Percentiles rank a stretch among this genome's conserved stretches.
These are phyloP conservation scores for Priceomyces fermenticarens DNA, from an alignment of 805 yeast genomes.

Conservation along the genomic window DNA sequence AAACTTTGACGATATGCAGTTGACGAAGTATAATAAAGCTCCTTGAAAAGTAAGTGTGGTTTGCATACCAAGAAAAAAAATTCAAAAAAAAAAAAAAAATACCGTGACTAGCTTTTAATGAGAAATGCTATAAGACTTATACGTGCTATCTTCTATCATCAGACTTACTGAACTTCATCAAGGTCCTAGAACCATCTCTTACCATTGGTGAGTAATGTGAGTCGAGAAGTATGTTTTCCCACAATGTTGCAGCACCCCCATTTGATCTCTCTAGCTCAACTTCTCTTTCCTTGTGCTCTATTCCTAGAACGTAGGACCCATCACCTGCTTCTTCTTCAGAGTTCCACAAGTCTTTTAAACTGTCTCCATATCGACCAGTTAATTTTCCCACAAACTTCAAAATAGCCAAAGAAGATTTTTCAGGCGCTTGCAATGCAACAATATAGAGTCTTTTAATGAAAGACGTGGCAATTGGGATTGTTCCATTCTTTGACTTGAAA, in stretches of 20 bases:
- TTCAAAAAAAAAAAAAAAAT: no score
- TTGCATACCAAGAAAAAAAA: no score
- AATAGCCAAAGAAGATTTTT: constrained; percentile 76
- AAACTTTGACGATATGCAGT: no score
- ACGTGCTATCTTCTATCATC: neutral
- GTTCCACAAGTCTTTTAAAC: constrained; percentile 70
- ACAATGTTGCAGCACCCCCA: constrained; percentile 82
- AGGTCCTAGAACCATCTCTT: constrained; percentile 55
- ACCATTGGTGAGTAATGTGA: constrained; percentile 83
- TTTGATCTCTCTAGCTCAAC: constrained; percentile 71
- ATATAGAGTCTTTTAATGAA: constrained; percentile 79
- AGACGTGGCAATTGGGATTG: constrained; percentile 66
- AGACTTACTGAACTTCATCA: constrained; percentile 37
- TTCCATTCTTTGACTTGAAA: constrained; percentile 69
- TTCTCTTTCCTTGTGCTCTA: constrained; percentile 46
- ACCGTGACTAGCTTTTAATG: no score
- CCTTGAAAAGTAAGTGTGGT: neutral
- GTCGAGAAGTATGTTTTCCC: constrained; percentile 80
- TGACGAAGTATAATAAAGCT: neutral
- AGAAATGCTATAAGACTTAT: neutral
- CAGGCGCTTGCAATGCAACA: constrained; percentile 73
- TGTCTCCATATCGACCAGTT: constrained; percentile 63
- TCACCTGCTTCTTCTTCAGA: constrained; percentile 92
- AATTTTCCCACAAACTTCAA: constrained; percentile 77
- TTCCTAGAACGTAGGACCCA: constrained; percentile 49